A percentile compares a stretch with the other conserved stretches of the same genome.
These are phyloP conservation scores for Chytriomyces hyalinus DNA, from an alignment of 192 early-diverging fungal genomes.

Conservation along the genomic window DNA sequence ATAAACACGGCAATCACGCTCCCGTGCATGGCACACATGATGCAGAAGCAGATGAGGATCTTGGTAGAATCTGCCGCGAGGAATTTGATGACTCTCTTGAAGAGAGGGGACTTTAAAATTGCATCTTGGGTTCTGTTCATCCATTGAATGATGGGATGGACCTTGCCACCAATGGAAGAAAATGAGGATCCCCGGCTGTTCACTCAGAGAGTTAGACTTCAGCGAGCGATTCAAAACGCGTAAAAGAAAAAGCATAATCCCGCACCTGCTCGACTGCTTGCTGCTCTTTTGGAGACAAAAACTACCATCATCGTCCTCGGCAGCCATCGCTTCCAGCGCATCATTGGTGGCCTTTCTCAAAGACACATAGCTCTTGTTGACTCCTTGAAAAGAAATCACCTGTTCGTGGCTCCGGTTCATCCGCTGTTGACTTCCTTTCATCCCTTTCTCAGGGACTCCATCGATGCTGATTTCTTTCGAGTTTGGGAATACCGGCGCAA, in stretches of 20 bases:
- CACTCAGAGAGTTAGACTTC: too few species aligned
- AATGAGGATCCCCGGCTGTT: background rate
- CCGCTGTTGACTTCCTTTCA: too few species aligned
- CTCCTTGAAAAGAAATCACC: too few species aligned
- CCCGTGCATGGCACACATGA: constrained; percentile 2
- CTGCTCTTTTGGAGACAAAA: background rate
- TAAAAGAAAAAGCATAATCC: background rate
- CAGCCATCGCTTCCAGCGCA: background rate
- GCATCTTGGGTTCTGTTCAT: background rate
- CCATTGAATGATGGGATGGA: constrained; percentile 20
- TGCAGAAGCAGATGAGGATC: constrained; percentile 18
- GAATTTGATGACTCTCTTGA: background rate
- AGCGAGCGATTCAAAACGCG: too few species aligned
- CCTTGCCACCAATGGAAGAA: background rate
- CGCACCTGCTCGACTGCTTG: background rate
- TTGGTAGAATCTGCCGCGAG: constrained; percentile 18
- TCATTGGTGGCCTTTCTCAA: constrained; percentile 21
- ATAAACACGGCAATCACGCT: constrained; percentile 23
- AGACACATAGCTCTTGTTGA: constrained; percentile 6
- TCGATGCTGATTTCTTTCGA: too few species aligned
- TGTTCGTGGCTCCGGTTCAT: too few species aligned
- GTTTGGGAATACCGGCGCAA: too few species aligned
- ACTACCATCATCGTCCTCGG: background rate
- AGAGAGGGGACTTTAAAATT: constrained; percentile 18
- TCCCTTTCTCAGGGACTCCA: too few species aligned